Percentiles rank a stretch among this genome's conserved stretches.
Evolutionary conservation across 2,329 filamentous ascomycete species (phyloP).

Genomic region (Phialophora chinensis): DNA sequence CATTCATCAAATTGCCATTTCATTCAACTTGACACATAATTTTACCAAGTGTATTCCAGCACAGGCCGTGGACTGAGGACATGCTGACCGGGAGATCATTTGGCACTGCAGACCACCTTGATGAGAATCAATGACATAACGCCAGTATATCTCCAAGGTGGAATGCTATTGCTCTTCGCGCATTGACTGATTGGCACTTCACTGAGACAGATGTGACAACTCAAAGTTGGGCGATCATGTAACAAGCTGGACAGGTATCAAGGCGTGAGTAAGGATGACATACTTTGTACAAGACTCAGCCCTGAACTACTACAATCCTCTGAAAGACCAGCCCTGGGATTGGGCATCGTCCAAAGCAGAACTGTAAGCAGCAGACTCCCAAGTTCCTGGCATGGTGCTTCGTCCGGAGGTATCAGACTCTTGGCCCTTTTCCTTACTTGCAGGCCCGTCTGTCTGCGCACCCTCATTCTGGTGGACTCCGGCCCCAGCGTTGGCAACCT

Average conservation of each 20-base stretch:
- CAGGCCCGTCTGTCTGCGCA: not conserved
- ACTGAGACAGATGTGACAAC: constrained; percentile 40
- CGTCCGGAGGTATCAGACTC: not conserved
- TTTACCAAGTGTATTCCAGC: constrained; percentile 34
- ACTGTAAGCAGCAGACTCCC: constrained; percentile 23
- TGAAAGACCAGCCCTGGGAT: constrained; percentile 38
- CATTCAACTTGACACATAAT: constrained; percentile 11
- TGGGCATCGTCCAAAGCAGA: constrained; percentile 32
- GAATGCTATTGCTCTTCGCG: constrained; percentile 38
- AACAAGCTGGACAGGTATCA: not conserved
- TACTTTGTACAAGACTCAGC: not conserved
- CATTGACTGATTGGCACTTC: constrained; percentile 41
- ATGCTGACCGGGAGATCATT: constrained; percentile 21
- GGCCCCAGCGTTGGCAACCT: not conserved
- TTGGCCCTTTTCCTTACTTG: not conserved
- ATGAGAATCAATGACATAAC: constrained; percentile 34
- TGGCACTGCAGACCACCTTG: constrained; percentile 29
- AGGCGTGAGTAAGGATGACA: not conserved
- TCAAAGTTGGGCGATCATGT: constrained; percentile 37
- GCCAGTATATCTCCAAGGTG: constrained; percentile 25
- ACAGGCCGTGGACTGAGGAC: constrained; percentile 19
- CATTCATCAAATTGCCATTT: constrained; percentile 8
- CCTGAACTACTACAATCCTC: constrained; percentile 20
- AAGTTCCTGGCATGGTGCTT: constrained; percentile 21
- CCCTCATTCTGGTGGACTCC: not conserved